A percentile compares a stretch with the other conserved stretches of the same genome.
phyloP scores from a whole-genome alignment of 1,139 yeast genomes.

The Arxiozyma slooffiae region DNA sequence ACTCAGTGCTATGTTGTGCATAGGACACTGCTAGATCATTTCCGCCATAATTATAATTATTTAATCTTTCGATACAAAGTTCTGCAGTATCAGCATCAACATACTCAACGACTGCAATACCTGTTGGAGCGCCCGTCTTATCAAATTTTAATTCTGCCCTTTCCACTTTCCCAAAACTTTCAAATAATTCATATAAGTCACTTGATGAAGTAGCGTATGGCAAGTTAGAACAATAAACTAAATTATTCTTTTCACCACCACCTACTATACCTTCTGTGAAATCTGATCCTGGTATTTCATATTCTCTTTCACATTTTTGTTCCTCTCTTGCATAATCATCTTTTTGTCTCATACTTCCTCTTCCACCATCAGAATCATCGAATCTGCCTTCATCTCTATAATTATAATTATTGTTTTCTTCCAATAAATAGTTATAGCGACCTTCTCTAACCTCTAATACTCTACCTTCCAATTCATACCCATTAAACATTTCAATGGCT shows the following conservation, averaged over 20 bases:
- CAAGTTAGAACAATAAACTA: conserved; percentile 64
- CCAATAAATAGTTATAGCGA: conserved; percentile 24
- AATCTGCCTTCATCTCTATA: neutral
- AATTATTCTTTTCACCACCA: conserved; percentile 52
- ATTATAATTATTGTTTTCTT: conserved; percentile 2
- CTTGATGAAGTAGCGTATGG: conserved; percentile 84
- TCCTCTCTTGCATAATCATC: conserved; percentile 14
- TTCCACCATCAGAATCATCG: conserved; percentile 5
- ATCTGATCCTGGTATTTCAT: neutral
- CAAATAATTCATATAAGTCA: conserved; percentile 79
- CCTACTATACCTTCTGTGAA: conserved; percentile 20
- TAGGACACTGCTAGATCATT: conserved; percentile 58
- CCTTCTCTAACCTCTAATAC: conserved; percentile 63
- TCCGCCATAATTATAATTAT: conserved; percentile 78
- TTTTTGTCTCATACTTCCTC: conserved; percentile 11
- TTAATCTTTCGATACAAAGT: conserved; percentile 60
- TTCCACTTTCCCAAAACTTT: conserved; percentile 67
- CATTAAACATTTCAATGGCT: conserved; percentile 56
- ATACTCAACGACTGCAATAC: conserved; percentile 77
- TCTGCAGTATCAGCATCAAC: conserved; percentile 62
- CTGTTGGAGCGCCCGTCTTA: conserved; percentile 61
- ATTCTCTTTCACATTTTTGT: neutral
- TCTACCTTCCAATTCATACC: conserved; percentile 63
- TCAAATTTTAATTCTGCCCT: conserved; percentile 71
- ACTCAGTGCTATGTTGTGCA: conserved; percentile 33